A percentile compares a stretch with the other conserved stretches of the same genome.
Conservation (phyloP, 2,329 filamentous ascomycete species). For the Fulvia fulva region DNA sequence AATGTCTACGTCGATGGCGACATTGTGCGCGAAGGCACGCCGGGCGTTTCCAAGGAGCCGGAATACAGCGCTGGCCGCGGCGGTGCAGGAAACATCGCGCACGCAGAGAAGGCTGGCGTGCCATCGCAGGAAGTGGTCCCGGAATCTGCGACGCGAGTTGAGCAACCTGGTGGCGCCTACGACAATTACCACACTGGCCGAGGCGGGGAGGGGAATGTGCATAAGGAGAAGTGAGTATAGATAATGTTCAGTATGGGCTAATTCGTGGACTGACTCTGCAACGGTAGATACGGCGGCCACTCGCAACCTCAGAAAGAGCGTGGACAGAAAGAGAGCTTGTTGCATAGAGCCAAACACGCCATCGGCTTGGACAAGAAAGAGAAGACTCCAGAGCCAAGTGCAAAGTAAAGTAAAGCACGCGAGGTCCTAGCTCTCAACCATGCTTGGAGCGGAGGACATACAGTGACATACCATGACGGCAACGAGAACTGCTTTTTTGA, state of each 20-base stretch:
- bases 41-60: constrained; percentile 35
- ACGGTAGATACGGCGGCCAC: constrained; percentile 40
- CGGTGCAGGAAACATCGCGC: constrained; percentile 29
- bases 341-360: constrained; percentile 44
- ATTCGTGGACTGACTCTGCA: background rate
- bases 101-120: constrained; percentile 3
- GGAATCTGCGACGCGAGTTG: constrained; percentile 38
- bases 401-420: background rate
- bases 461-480: background rate
- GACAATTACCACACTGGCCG: constrained; percentile 49
- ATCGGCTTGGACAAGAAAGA: constrained; percentile 28
- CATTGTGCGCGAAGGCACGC: constrained; percentile 45
- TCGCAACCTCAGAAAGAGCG: constrained; percentile 32
- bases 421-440: no score
- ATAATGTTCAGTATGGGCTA: background rate
- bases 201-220: constrained; percentile 45
- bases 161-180: constrained; percentile 26
- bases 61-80: constrained; percentile 39
- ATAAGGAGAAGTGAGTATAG: constrained; percentile 39
- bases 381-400: constrained; percentile 17
- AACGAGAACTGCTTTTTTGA: no score
- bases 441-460: no score
- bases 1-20: constrained; percentile 44
- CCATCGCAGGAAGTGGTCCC: constrained; percentile 42
- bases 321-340: constrained; percentile 32